These are phyloP conservation scores for Penicillium pancosmium DNA, from an alignment of 495 filamentous ascomycete genomes.

Conservation along the genomic window DNA sequence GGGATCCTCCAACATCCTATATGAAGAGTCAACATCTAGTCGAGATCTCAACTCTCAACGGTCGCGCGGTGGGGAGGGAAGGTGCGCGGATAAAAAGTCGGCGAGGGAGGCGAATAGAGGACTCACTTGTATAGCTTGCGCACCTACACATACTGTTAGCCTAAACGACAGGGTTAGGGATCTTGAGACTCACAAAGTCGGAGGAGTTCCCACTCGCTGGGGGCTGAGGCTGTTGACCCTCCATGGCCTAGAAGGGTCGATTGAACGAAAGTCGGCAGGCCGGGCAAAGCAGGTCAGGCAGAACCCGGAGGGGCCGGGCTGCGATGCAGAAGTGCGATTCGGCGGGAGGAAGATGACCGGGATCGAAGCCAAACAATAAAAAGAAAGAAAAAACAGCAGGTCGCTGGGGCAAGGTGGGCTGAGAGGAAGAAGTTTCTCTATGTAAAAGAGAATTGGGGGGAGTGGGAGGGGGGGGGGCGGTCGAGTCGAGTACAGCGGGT, in stretches of 20 bases:
- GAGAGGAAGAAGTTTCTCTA: slow-evolving; percentile 17
- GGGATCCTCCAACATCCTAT: slow-evolving; percentile 95
- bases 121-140: slow-evolving; percentile 97
- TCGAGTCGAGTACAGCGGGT: slow-evolving; percentile 24
- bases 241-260: slow-evolving; percentile 46
- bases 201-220: slow-evolving; percentile 68
- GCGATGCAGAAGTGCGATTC: slow-evolving; percentile 6
- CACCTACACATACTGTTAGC: slow-evolving; percentile 63
- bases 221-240: slow-evolving; percentile 48
- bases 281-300: slow-evolving; percentile 52
- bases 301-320: slow-evolving; percentile 20
- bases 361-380: slow-evolving; percentile 15
- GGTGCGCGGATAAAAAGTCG: slow-evolving; percentile 7
- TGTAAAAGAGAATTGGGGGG: slow-evolving; percentile 10
- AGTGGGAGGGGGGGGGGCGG: slow-evolving; percentile 22
- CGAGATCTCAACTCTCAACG: slow-evolving; percentile 9
- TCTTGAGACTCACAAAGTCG: slow-evolving; percentile 68
- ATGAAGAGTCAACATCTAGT: slow-evolving; percentile 14
- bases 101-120: slow-evolving; percentile 7
- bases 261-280: slow-evolving; percentile 10
- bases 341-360: not conserved
- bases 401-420: slow-evolving; percentile 18
- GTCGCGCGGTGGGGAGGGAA: slow-evolving; percentile 18
- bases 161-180: slow-evolving; percentile 12
- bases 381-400: slow-evolving; percentile 14